Evolutionary conservation across 2,329 filamentous ascomycete genomes (phyloP).

Genomic region (Daldinia sp.): DNA sequence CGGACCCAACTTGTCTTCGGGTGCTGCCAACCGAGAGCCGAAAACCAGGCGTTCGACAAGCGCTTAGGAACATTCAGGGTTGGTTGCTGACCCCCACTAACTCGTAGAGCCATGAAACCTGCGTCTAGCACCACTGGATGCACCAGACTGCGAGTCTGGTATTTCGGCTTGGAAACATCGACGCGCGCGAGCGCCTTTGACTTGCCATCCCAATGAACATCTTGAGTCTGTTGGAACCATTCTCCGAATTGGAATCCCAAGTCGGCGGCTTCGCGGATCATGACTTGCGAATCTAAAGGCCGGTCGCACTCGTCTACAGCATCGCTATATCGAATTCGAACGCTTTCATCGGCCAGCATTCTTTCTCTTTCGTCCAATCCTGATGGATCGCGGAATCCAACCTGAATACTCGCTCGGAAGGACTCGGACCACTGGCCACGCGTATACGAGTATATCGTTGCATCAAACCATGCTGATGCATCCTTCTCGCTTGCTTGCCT

Average conservation of each 20-base stretch:
- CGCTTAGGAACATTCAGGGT: conserved; percentile 10
- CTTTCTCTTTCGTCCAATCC: conserved; percentile 1
- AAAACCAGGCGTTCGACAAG: conserved; percentile 10
- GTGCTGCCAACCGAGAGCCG: conserved; percentile 7
- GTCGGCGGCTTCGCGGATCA: conserved; percentile 4
- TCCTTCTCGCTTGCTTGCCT: conserved; percentile 12
- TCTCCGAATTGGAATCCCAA: conserved; percentile 14
- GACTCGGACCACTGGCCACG: conserved; percentile 16
- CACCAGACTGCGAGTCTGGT: conserved; percentile 1
- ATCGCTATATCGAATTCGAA: conserved; percentile 1
- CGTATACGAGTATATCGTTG: conserved; percentile 13
- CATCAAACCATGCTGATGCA: conserved; percentile 13
- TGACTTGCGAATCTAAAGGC: conserved; percentile 11
- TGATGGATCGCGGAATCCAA: background rate
- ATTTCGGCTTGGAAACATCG: conserved; percentile 1
- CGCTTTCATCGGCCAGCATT: conserved; percentile 6
- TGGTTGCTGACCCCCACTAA: conserved; percentile 6
- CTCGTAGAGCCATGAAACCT: conserved; percentile 1
- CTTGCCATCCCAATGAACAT: conserved; percentile 12
- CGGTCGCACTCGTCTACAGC: conserved; percentile 3
- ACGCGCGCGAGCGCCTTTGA: conserved; percentile 1
- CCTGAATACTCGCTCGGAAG: conserved; percentile 13
- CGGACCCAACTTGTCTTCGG: conserved; percentile 1
- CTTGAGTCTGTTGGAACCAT: conserved; percentile 13
- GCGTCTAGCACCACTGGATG: conserved; percentile 15